Evolutionary conservation across 257 asterid species (phyloP).

Genomic region (Ajuga chamaepitys): DNA sequence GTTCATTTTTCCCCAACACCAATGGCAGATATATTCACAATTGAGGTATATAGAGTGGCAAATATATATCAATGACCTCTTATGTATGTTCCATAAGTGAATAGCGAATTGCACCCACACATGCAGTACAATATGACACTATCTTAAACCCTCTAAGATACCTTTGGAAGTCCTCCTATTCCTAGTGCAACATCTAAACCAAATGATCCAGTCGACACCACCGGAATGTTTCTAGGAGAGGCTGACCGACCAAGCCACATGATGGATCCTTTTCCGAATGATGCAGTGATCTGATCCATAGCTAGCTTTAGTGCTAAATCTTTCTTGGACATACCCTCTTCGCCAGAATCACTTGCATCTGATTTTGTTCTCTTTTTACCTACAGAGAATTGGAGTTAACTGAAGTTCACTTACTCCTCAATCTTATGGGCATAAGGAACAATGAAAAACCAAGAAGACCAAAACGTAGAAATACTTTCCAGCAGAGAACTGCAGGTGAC

Average conservation of each 20-base stretch:
- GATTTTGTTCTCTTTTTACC: slow-evolving; percentile 71
- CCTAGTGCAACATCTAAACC: slow-evolving; percentile 82
- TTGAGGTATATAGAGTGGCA: neutral
- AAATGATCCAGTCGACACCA: slow-evolving; percentile 89
- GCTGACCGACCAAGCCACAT: slow-evolving; percentile 94
- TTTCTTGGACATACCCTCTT: slow-evolving; percentile 83
- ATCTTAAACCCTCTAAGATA: slow-evolving; percentile 8
- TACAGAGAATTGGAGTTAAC: slow-evolving; percentile 10
- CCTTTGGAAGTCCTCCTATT: slow-evolving; percentile 95
- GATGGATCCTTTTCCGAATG: slow-evolving; percentile 91
- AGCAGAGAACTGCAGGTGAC: neutral
- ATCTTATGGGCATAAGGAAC: neutral
- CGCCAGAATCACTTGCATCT: slow-evolving; percentile 71
- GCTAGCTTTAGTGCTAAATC: slow-evolving; percentile 88
- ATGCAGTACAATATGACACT: neutral
- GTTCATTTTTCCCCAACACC: neutral
- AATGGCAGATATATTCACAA: neutral
- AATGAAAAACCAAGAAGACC: neutral
- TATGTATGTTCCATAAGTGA: neutral
- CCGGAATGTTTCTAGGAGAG: slow-evolving; percentile 53
- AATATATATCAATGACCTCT: neutral
- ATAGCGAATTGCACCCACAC: neutral
- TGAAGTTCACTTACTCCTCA: neutral
- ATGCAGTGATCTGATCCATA: slow-evolving; percentile 67
- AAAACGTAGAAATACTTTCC: neutral